A percentile compares a stretch with the other conserved stretches of the same genome.
phyloP scores from a whole-genome alignment of 331 rosid species.

The Acacia pycnantha region DNA sequence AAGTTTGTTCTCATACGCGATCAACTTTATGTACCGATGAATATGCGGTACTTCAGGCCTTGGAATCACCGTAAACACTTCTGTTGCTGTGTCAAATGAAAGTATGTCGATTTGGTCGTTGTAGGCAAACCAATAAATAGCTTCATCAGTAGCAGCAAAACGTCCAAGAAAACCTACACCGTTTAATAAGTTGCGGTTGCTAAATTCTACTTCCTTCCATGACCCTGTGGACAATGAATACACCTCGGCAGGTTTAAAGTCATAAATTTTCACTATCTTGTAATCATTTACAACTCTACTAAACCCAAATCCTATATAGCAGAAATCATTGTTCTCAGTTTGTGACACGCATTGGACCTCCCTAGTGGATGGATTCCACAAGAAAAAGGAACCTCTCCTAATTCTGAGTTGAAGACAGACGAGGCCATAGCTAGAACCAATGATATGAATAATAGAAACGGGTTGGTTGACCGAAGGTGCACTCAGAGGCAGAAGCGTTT shows the following conservation, averaged over 20 bases:
- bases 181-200: too few relatives aligned
- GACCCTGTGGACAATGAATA: too few relatives aligned
- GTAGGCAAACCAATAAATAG: not conserved
- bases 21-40: too few relatives aligned
- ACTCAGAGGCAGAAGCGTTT: not conserved
- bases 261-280: not conserved
- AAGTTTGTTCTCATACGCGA: not conserved
- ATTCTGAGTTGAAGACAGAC: too few relatives aligned
- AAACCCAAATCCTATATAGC: not conserved
- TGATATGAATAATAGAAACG: too few relatives aligned
- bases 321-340: too few relatives aligned
- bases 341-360: not conserved
- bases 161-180: too few relatives aligned
- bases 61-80: not conserved
- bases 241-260: too few relatives aligned
- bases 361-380: not conserved
- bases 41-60: not conserved
- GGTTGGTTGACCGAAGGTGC: not conserved
- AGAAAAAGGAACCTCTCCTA: not conserved
- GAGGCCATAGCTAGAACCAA: not conserved
- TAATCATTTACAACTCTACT: not conserved
- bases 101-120: not conserved
- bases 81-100: not conserved
- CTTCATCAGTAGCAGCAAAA: not conserved
- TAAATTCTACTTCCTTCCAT: too few relatives aligned